Conservation (phyloP, 495 filamentous ascomycete genomes). For the Aspergillus campestris region DNA sequence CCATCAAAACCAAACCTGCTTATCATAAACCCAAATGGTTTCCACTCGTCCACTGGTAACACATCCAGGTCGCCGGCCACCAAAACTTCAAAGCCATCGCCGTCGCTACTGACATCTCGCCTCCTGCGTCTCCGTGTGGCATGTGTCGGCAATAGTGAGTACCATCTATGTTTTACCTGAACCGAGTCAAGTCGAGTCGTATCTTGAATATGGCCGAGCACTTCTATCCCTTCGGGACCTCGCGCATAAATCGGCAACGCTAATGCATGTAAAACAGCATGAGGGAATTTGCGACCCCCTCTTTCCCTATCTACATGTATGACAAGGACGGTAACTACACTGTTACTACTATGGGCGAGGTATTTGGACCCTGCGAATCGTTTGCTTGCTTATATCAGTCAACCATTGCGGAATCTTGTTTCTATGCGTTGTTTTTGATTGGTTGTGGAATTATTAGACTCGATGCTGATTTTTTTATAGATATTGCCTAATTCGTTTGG, state of each 20-base stretch:
- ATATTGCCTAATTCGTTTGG: slow-evolving; percentile 68
- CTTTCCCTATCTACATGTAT: slow-evolving; percentile 84
- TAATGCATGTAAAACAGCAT: slow-evolving; percentile 43
- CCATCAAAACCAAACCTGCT: not conserved
- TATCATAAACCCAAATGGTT: too few relatives aligned
- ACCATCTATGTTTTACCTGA: not conserved
- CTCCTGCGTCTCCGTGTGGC: slow-evolving; percentile 65
- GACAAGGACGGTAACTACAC: slow-evolving; percentile 60
- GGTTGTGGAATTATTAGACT: not conserved
- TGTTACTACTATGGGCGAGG: slow-evolving; percentile 67
- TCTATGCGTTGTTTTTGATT: not conserved
- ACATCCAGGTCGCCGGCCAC: slow-evolving; percentile 48
- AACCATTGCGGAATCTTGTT: too few relatives aligned
- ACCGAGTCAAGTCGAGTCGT: not conserved
- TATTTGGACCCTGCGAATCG: slow-evolving; percentile 16
- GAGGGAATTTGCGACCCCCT: slow-evolving; percentile 62
- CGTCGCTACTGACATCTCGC: slow-evolving; percentile 71
- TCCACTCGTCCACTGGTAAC: too few relatives aligned
- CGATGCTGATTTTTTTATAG: slow-evolving; percentile 30
- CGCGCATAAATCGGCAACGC: too few relatives aligned
- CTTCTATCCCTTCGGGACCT: not conserved
- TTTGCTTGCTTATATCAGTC: too few relatives aligned
- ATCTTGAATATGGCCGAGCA: too few relatives aligned
- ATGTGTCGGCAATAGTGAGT: slow-evolving; percentile 49
- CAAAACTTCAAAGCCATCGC: slow-evolving; percentile 71